Conservation (phyloP, 768 basidiomycete species). For the Amylocystis lapponica region DNA sequence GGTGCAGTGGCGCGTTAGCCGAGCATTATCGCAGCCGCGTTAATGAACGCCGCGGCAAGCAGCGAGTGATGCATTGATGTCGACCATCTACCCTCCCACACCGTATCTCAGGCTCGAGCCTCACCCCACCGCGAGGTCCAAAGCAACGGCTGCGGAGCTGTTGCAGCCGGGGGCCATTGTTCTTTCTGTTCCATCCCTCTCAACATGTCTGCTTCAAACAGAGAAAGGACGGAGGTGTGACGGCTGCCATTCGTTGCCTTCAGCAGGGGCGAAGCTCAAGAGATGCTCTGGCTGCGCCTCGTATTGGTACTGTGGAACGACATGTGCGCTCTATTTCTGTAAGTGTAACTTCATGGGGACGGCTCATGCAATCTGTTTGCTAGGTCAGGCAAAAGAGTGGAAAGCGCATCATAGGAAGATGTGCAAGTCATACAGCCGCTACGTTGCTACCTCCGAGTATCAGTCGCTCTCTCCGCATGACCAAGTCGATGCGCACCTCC, state of each 20-base stretch:
- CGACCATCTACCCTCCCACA: neutral
- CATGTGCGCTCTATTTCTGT: conserved; percentile 63
- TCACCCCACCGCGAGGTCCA: conserved; percentile 45
- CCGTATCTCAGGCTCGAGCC: conserved; percentile 30
- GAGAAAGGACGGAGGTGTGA: conserved; percentile 70
- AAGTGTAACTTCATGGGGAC: no score
- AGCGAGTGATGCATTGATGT: no score
- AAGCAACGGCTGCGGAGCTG: conserved; percentile 36
- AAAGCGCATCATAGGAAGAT: conserved; percentile 55
- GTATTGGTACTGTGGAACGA: conserved; percentile 66
- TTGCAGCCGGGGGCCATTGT: conserved; percentile 45
- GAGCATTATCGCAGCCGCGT: no score
- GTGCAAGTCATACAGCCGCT: conserved; percentile 55
- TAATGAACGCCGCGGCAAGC: no score
- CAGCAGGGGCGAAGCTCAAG: conserved; percentile 32
- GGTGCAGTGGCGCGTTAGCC: no score
- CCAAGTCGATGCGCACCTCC: conserved; percentile 54
- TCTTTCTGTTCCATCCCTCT: conserved; percentile 38
- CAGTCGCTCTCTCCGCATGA: conserved; percentile 47
- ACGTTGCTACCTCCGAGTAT: conserved; percentile 39
- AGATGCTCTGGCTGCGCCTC: conserved; percentile 62
- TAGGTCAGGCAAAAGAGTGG: conserved; percentile 74
- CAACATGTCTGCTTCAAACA: conserved; percentile 42
- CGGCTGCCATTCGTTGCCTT: conserved; percentile 41
- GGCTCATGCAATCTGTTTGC: conserved; percentile 5